Conservation (phyloP, 2,329 filamentous ascomycete genomes). For the Dactylonectria macrodidyma region DNA sequence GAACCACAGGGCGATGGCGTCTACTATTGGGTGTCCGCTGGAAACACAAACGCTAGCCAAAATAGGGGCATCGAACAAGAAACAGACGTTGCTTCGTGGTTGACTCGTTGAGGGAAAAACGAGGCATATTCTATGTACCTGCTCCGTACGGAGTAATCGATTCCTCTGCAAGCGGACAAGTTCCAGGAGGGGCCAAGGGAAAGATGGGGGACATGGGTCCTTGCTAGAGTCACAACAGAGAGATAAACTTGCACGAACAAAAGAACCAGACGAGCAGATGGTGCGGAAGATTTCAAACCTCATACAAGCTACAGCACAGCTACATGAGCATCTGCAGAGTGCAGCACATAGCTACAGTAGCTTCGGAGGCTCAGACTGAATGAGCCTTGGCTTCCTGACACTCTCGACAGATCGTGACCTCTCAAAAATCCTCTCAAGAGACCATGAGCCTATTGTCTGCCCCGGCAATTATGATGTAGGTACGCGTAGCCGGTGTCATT, state of each 20-base stretch:
- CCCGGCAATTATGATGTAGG: background rate
- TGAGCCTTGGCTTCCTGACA: conserved; percentile 10
- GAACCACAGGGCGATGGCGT: background rate
- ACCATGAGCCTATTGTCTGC: too few relatives aligned
- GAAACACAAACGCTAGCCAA: conserved; percentile 5
- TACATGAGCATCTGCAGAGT: conserved; percentile 3
- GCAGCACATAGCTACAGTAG: background rate
- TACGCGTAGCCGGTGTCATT: conserved; percentile 1
- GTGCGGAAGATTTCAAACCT: background rate
- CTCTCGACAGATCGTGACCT: conserved; percentile 9
- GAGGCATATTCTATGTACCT: too few relatives aligned
- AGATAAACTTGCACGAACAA: background rate
- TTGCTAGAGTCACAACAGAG: background rate
- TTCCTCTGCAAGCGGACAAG: background rate
- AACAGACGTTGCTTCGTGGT: background rate
- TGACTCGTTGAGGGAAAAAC: background rate
- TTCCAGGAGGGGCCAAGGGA: background rate
- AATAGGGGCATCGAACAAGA: background rate
- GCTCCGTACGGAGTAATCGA: background rate
- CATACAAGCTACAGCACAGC: background rate
- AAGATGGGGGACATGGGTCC: background rate
- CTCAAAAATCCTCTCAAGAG: background rate
- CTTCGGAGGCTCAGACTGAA: background rate
- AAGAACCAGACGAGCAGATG: background rate
- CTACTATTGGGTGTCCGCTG: conserved; percentile 1